Percentiles rank a stretch among this genome's conserved stretches.
Evolutionary conservation across 2,329 filamentous ascomycete genomes (phyloP).

Genomic region (Penicillium olsonii): DNA sequence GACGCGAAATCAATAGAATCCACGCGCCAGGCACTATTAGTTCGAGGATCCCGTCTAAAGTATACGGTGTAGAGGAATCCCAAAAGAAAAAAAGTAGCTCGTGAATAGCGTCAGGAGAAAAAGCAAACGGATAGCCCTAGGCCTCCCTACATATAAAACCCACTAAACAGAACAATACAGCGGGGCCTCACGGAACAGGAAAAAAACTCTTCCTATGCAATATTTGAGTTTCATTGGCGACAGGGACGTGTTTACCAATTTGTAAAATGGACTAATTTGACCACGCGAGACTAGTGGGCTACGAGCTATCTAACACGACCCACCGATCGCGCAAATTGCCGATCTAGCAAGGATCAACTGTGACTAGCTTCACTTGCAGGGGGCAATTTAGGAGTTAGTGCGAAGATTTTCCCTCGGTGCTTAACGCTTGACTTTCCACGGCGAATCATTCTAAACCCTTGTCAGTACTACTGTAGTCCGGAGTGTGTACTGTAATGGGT

Average conservation of each 20-base stretch:
- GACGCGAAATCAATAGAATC: neutral
- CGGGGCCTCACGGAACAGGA: conserved; percentile 5
- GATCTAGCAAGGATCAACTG: conserved; percentile 21
- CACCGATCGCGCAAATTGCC: conserved; percentile 21
- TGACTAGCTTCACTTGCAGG: conserved; percentile 6
- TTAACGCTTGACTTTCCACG: conserved; percentile 3
- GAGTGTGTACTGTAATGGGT: too few species aligned
- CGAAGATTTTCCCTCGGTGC: neutral
- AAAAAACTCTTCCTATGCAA: neutral
- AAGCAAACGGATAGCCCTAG: conserved; percentile 6
- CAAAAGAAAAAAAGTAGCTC: neutral
- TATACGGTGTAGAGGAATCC: neutral
- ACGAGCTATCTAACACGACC: conserved; percentile 13
- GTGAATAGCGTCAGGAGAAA: conserved; percentile 7
- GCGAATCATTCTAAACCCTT: too few species aligned
- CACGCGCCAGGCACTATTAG: neutral
- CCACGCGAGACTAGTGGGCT: conserved; percentile 17
- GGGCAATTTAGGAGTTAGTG: conserved; percentile 4
- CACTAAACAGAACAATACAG: conserved; percentile 6
- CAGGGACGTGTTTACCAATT: conserved; percentile 4
- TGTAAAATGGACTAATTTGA: neutral
- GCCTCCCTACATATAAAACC: conserved; percentile 17
- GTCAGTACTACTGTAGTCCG: too few species aligned
- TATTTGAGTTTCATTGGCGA: conserved; percentile 17
- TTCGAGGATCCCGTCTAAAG: neutral